phyloP scores from a whole-genome alignment of 1,139 yeast species.

The Suhomyces yuchorum region DNA sequence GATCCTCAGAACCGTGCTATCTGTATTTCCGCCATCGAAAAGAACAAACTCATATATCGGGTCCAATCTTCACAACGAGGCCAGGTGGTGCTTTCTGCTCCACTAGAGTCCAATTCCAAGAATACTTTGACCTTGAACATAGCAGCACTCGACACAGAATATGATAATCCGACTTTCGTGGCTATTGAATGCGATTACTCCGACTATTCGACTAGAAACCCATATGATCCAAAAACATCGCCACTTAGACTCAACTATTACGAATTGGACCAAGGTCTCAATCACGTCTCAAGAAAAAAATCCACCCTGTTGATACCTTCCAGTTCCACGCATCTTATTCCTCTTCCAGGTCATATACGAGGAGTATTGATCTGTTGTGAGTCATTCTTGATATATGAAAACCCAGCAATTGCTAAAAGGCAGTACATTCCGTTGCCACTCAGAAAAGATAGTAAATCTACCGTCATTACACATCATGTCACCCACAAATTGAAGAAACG shows the following conservation, averaged over 20 bases:
- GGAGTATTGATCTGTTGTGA: slow-evolving; percentile 45
- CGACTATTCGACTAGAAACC: slow-evolving; percentile 19
- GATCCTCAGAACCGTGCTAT: slow-evolving; percentile 77
- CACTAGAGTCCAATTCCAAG: slow-evolving; percentile 66
- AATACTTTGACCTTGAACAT: slow-evolving; percentile 55
- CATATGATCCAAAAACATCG: slow-evolving; percentile 18
- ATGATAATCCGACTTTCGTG: slow-evolving; percentile 82
- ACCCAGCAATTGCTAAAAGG: slow-evolving; percentile 14
- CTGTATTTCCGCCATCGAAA: slow-evolving; percentile 71
- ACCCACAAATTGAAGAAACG: slow-evolving; percentile 63
- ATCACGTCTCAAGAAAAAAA: slow-evolving; percentile 60
- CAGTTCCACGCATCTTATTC: slow-evolving; percentile 34
- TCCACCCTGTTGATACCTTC: slow-evolving; percentile 37
- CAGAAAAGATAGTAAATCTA: slow-evolving; percentile 30
- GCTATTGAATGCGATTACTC: slow-evolving; percentile 69
- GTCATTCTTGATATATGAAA: slow-evolving; percentile 32
- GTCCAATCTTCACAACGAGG: slow-evolving; percentile 45
- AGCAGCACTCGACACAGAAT: slow-evolving; percentile 70
- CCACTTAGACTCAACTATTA: slow-evolving; percentile 55
- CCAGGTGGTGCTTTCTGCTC: slow-evolving; percentile 60
- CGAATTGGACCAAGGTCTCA: slow-evolving; percentile 83
- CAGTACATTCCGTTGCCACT: slow-evolving; percentile 46
- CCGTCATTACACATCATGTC: slow-evolving; percentile 55
- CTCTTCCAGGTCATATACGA: slow-evolving; percentile 38
- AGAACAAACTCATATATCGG: slow-evolving; percentile 63